Evolutionary conservation across 768 basidiomycete species (phyloP), one percentile per base, ranked within the genome.

Genomic region (Russula abietina): DNA sequence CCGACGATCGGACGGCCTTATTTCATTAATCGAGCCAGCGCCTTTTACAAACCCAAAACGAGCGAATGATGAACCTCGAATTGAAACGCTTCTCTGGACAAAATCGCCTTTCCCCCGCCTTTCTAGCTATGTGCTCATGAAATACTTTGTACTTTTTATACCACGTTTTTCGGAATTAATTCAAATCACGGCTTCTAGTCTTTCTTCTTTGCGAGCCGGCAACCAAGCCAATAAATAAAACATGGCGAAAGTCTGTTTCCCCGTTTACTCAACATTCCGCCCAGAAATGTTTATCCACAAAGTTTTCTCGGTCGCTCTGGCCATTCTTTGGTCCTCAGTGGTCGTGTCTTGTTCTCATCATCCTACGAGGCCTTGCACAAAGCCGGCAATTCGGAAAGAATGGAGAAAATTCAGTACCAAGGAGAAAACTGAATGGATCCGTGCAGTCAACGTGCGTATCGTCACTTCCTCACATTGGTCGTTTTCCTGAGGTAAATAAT

Each of bases 351-450:
- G 39, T 32, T 39, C 57, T 19, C 2, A 54, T 36, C 0, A 33
- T 5, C 24, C 30, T 5, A 19, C 30, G 10, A 8, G 17, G 3
- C 1, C 48, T 2, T 71, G 70, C 52, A 55, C 55, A 1, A 43
- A 68, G 4, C 70, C 70, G 1, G 55, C 61, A 9, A 55, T 71
- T n/a, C 68, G 71, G 45, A 65, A 45, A 41, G 71, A 71, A 51
- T 71, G 71, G 71, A 62, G 70, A 39, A 60, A 53, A 52, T 55
- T 71, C 12, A 60, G 55, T 24, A 22, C 19, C 1, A 17, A 26
- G 8, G 66, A 71, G 48, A 64, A 63, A 49, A 57, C 52, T 3
- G 71, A 67, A 9, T 71, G 70, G 70, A 68, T 71, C 43, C 57
- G 60, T 4, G 70, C 71, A 22, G 62, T 70, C 38, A 69, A 71